Evolutionary conservation across 371 early-diverging fungal species (phyloP), one percentile per base, ranked within the genome.

Genomic region (Rhizopus stolonifer): DNA sequence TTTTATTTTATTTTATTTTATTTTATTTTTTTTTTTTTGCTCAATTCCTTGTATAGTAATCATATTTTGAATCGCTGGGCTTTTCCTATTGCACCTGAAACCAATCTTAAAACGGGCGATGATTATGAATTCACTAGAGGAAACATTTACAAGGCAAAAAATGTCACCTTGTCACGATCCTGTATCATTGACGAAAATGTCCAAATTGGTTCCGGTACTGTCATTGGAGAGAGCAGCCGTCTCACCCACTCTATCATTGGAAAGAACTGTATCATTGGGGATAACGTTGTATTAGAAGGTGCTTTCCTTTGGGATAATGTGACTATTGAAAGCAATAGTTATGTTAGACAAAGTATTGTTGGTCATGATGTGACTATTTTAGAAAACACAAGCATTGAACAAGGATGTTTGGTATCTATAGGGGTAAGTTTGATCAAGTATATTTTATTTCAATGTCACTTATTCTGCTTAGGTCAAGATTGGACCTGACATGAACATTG

Each of bases 31-130:
- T n/a, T n/a, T n/a, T n/a, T n/a, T n/a, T n/a, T n/a, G n/a, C n/a
- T n/a, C n/a, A n/a, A n/a, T n/a, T n/a, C n/a, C 2, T 31, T 36
- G 13, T 14, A 3, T 45, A 89, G 91, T 65, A 84, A 87, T 58
- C 96, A 98, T 67, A 74, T 98, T 43, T 72, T 98, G 49, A 81
- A 85, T 8, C 79, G 98, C 25, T 96, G 96, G 96, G 81, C 90
- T 3, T 96, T 89, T 70, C 97, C 98, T 6, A 74, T 96, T 57
- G 91, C 91, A 0, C 94, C 95, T 2, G 98, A 98, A 57, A 88
- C 84, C 64, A 92, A 90, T 46, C 74, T 91, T 7, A 67, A 70
- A 24, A 79, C 74, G 2, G 83, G 75, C 0, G 81, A 86, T 40
- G 71, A 80, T 33, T 95, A 94, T 66, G 80, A 77, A 46, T 84